Percentiles rank a stretch among this genome's conserved stretches.
Evolutionary conservation across 2,329 filamentous ascomycete genomes (phyloP).

Genomic region (Fusarium stilboides): DNA sequence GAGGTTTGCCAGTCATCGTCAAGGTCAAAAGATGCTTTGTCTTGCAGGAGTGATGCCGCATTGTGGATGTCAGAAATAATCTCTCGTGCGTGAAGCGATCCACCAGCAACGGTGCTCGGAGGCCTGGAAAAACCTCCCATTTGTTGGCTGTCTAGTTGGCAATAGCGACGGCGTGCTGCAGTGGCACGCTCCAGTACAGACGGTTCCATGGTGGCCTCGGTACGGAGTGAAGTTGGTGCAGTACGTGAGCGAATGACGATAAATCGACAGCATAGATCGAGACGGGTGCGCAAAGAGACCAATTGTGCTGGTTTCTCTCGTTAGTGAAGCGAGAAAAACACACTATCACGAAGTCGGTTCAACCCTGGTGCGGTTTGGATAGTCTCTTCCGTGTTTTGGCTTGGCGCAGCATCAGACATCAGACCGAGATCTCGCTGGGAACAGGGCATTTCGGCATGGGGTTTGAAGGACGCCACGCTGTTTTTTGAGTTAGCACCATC

Average conservation of each 20-base stretch:
- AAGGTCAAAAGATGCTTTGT: slow-evolving; percentile 34
- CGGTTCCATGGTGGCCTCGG: slow-evolving; percentile 42
- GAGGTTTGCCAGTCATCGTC: slow-evolving; percentile 24
- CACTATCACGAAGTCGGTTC: slow-evolving; percentile 34
- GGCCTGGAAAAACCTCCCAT: slow-evolving; percentile 51
- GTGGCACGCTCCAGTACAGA: slow-evolving; percentile 44
- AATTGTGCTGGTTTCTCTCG: slow-evolving; percentile 9
- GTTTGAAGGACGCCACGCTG: slow-evolving; percentile 41
- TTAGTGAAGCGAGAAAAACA: slow-evolving; percentile 17
- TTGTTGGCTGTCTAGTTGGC: slow-evolving; percentile 43
- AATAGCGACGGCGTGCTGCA: slow-evolving; percentile 48
- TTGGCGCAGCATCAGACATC: slow-evolving; percentile 27
- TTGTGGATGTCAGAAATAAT: slow-evolving; percentile 50
- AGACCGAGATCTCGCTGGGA: slow-evolving; percentile 42
- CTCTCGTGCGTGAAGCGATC: slow-evolving; percentile 49
- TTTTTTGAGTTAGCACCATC: slow-evolving; percentile 36
- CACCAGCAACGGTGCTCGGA: slow-evolving; percentile 47
- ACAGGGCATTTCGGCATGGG: slow-evolving; percentile 36
- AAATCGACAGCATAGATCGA: not conserved
- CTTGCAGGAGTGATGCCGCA: slow-evolving; percentile 27
- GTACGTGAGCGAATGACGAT: slow-evolving; percentile 31
- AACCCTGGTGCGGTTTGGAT: slow-evolving; percentile 31
- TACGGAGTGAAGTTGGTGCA: slow-evolving; percentile 16
- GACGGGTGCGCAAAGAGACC: slow-evolving; percentile 6
- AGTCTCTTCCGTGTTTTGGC: slow-evolving; percentile 10